Percentiles rank a stretch among this genome's conserved stretches.
phyloP scores from a whole-genome alignment of 371 early-diverging fungal genomes.

The Mortierella sp. region DNA sequence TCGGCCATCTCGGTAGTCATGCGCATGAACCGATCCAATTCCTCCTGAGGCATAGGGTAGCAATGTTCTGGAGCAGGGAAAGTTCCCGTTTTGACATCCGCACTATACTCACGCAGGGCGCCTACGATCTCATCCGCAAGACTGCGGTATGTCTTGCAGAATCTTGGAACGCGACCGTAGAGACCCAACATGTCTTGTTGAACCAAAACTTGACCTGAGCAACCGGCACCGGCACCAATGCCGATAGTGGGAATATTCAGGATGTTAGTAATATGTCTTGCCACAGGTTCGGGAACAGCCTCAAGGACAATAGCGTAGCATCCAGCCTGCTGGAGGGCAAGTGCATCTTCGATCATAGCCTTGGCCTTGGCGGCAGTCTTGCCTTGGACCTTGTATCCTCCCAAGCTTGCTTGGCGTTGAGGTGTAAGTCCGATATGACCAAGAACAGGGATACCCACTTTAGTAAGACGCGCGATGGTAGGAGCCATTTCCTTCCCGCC shows the following conservation, averaged over 20 bases:
- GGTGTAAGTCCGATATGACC: constrained; percentile 97
- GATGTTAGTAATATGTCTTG: constrained; percentile 80
- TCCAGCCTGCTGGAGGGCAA: constrained; percentile 93
- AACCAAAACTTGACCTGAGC: constrained; percentile 96
- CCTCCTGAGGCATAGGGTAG: constrained; percentile 76
- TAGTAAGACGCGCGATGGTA: constrained; percentile 78
- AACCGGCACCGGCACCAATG: constrained; percentile 92
- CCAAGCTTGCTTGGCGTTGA: constrained; percentile 87
- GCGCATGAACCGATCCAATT: constrained; percentile 64
- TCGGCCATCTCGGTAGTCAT: constrained; percentile 8
- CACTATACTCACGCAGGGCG: constrained; percentile 78
- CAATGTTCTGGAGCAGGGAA: constrained; percentile 87
- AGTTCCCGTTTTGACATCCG: constrained; percentile 79
- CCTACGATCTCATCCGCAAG: constrained; percentile 75
- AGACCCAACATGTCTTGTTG: constrained; percentile 90
- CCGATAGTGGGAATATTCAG: constrained; percentile 94
- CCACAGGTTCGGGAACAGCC: constrained; percentile 92
- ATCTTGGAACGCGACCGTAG: constrained; percentile 65
- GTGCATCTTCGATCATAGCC: constrained; percentile 84
- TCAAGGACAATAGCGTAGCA: constrained; percentile 93
- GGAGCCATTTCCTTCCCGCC: constrained; percentile 89
- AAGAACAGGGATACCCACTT: constrained; percentile 91
- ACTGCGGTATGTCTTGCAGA: constrained; percentile 90
- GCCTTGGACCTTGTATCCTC: constrained; percentile 95
- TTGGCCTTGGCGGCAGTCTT: constrained; percentile 83